These are phyloP conservation scores for Kodamaea neixiangensis DNA, from an alignment of 805 yeast genomes.

Conservation along the genomic window DNA sequence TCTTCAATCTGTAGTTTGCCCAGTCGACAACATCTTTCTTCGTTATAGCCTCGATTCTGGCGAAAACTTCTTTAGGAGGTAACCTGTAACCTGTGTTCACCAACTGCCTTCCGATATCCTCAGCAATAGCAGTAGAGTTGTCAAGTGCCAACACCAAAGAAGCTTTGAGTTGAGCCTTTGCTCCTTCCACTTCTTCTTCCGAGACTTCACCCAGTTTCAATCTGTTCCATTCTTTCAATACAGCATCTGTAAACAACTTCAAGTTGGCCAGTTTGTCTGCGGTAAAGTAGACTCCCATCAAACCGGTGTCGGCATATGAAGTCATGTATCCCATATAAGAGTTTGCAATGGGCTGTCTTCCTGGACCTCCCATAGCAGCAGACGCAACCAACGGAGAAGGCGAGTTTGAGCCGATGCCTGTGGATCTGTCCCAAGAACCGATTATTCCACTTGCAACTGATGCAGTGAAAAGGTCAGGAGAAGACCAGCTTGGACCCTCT, in stretches of 20 bases:
- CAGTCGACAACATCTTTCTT: constrained; percentile 80
- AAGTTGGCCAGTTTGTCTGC: constrained; percentile 73
- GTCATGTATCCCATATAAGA: constrained; percentile 97
- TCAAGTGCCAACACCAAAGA: constrained; percentile 85
- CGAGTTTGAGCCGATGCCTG: constrained; percentile 79
- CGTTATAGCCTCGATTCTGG: constrained; percentile 74
- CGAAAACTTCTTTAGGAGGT: constrained; percentile 72
- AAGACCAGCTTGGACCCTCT: constrained; percentile 98
- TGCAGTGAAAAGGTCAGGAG: constrained; percentile 93
- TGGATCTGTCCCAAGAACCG: constrained; percentile 96
- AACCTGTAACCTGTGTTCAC: constrained; percentile 87
- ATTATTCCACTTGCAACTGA: constrained; percentile 94
- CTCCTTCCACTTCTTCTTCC: constrained; percentile 86
- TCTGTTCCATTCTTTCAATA: constrained; percentile 86
- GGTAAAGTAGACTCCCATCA: constrained; percentile 95
- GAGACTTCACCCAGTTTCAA: constrained; percentile 75
- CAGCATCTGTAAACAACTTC: constrained; percentile 68
- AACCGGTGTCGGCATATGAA: constrained; percentile 94
- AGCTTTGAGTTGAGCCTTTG: constrained; percentile 93
- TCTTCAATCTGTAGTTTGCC: constrained; percentile 79
- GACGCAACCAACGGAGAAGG: constrained; percentile 84
- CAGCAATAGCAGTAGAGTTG: constrained; percentile 94
- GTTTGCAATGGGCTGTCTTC: constrained; percentile 74
- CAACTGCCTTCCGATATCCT: constrained; percentile 95
- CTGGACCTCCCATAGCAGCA: constrained; percentile 57